Evolutionary conservation across 495 filamentous ascomycete species (phyloP), one percentile per base, ranked within the genome.

Genomic region (Lasiosphaeria miniovina): DNA sequence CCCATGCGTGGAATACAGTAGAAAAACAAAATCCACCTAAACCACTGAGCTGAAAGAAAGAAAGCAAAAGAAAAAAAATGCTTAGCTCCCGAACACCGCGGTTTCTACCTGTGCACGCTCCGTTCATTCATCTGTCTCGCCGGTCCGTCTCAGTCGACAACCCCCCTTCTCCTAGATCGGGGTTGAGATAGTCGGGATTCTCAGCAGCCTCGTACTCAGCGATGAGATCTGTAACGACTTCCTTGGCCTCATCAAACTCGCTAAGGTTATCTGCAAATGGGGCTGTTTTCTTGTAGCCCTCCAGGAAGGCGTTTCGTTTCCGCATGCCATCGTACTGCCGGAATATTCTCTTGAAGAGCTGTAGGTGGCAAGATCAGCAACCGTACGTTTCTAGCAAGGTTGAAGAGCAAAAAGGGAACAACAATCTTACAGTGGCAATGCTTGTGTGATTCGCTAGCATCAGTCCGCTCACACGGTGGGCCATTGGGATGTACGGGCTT

Each of bases 381-480:
- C 9, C n/a, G 8, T 40, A 38, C n/a, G 6, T 43, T 8, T 36
- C 8, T 32, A 34, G 10, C 17, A 52, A 9, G 4, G 50, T 35
- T 0, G 10, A 11, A 4, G n/a, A 12, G 15, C 35, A 0, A 43
- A 3, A 46, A 9, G 24, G 34, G 40, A 10, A 4, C 49, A 54
- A n/a, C 35, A 24, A 12, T 76, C 79, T 65, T 74, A 86, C 84
- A 45, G 94, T 96, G 45, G 94, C 91, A 55, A 98, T 95, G 51
- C 92, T 96, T 4, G 94, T 98, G 71, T 98, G 95, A 74, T 98
- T 98, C 4, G 94, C 95, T 50, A 98, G 73, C 94, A 98, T 98
- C 56, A 98, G 82, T 35, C 94, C 94, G 65, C 90, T 96, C 55
- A 98, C 94, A 51, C 95, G 89, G 68, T 96, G 90, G 50, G 90